Conservation (phyloP, 805 yeast genomes). For the Wickerhamiella qilinensis region DNA sequence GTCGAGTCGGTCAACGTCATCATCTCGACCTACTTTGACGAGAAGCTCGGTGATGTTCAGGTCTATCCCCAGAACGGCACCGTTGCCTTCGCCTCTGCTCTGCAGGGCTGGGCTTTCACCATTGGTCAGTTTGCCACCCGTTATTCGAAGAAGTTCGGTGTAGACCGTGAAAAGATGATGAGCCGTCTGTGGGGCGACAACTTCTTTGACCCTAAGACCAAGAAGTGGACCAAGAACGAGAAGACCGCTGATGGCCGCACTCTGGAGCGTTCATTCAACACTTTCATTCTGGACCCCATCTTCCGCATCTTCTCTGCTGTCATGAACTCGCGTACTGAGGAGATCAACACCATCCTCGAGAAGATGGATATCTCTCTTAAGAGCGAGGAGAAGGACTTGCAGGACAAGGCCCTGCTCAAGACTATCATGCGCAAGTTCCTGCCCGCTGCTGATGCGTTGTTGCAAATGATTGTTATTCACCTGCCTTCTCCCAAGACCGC, state of each 20-base stretch:
- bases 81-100: constrained; percentile 99
- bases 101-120: constrained; percentile 99
- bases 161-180: constrained; percentile 95
- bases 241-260: constrained; percentile 90
- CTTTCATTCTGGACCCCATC: constrained; percentile 97
- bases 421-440: constrained; percentile 98
- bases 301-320: constrained; percentile 92
- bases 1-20: constrained; percentile 98
- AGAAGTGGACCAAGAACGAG: constrained; percentile 95
- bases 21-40: constrained; percentile 87
- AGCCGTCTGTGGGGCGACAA: constrained; percentile 99
- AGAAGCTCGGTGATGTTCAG: constrained; percentile 85
- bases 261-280: constrained; percentile 98
- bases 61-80: constrained; percentile 99
- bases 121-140: constrained; percentile 96
- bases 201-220: constrained; percentile 99
- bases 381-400: constrained; percentile 94
- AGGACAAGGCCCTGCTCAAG: constrained; percentile 97
- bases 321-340: constrained; percentile 98
- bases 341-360: constrained; percentile 78
- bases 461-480: constrained; percentile 97
- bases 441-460: constrained; percentile 99
- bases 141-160: constrained; percentile 99
- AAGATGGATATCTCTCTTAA: constrained; percentile 88
- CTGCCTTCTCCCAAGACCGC: constrained; percentile 99